Evolutionary conservation across 139 green algal species (phyloP).

Genomic region (Volvox reticuliferus): DNA sequence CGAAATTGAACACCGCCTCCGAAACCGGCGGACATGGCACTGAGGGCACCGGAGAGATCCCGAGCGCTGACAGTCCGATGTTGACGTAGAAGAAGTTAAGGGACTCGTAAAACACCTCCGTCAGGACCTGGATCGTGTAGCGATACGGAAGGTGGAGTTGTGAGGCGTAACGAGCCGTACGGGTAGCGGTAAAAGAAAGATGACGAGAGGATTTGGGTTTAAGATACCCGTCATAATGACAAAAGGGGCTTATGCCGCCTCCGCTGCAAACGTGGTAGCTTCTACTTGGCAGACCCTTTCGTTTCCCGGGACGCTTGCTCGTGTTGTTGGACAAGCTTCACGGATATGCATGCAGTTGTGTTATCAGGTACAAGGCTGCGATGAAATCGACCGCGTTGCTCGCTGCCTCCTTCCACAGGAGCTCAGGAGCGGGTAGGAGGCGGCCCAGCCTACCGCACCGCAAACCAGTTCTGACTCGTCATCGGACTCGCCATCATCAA

Average conservation of each 20-base stretch:
- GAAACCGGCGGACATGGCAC: constrained; percentile 42
- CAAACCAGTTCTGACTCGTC: no score
- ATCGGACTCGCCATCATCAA: no score
- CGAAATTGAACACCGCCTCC: constrained; percentile 88
- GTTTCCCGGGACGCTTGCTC: no score
- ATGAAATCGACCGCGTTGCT: neutral
- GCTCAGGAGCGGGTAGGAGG: no score
- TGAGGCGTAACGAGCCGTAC: neutral
- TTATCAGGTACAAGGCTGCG: no score
- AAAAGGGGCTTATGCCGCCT: neutral
- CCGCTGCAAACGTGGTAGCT: neutral
- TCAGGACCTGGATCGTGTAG: constrained; percentile 49
- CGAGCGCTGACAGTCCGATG: constrained; percentile 55
- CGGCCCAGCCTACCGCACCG: no score
- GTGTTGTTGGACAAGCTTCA: no score
- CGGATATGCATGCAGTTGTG: no score
- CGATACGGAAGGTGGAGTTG: neutral
- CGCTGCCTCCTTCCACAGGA: neutral
- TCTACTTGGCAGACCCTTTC: neutral
- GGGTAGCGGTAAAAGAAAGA: neutral
- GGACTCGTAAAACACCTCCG: constrained; percentile 76
- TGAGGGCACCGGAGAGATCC: constrained; percentile 65
- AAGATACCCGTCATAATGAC: neutral
- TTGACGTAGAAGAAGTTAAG: constrained; percentile 95
- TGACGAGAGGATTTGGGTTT: neutral